A percentile compares a stretch with the other conserved stretches of the same genome.
phyloP scores from a whole-genome alignment of 352 stramenopile genomes.

The Phytophthora fragariaefolia region DNA sequence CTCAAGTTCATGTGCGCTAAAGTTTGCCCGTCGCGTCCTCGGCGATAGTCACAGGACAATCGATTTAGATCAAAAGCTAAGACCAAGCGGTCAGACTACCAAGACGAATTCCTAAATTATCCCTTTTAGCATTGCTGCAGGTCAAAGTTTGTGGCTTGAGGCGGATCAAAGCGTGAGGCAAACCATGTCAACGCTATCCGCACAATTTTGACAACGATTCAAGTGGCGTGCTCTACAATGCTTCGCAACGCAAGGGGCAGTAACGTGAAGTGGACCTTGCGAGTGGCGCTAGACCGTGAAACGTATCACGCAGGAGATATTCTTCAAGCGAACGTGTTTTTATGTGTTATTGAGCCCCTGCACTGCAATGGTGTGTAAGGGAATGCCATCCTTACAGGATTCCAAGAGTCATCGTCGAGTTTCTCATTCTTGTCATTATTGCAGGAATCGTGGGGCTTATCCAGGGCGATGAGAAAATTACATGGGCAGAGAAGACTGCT shows the following conservation, averaged over 20 bases:
- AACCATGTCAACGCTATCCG: no score
- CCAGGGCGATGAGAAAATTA: conserved; percentile 15
- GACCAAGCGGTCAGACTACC: conserved; percentile 6
- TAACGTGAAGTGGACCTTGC: conserved; percentile 24
- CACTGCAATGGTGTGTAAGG: conserved; percentile 19
- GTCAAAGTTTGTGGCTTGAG: neutral
- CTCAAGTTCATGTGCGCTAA: no score
- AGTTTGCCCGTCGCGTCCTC: no score
- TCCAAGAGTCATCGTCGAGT: no score
- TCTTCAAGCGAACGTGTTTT: conserved; percentile 24
- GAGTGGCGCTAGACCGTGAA: conserved; percentile 20
- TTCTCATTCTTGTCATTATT: neutral
- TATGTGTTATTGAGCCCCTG: conserved; percentile 15
- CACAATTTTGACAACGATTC: neutral
- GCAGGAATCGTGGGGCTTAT: conserved; percentile 9
- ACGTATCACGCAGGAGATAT: conserved; percentile 22
- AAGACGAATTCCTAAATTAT: conserved; percentile 6
- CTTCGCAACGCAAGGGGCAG: conserved; percentile 16
- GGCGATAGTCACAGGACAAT: no score
- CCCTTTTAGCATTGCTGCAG: no score
- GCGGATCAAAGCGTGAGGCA: no score
- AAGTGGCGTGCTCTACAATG: conserved; percentile 4
- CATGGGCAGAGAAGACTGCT: conserved; percentile 16
- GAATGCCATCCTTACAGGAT: no score
- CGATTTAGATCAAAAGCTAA: neutral